Conservation (phyloP, 306 rosid genomes). For the Castanea crenata region DNA sequence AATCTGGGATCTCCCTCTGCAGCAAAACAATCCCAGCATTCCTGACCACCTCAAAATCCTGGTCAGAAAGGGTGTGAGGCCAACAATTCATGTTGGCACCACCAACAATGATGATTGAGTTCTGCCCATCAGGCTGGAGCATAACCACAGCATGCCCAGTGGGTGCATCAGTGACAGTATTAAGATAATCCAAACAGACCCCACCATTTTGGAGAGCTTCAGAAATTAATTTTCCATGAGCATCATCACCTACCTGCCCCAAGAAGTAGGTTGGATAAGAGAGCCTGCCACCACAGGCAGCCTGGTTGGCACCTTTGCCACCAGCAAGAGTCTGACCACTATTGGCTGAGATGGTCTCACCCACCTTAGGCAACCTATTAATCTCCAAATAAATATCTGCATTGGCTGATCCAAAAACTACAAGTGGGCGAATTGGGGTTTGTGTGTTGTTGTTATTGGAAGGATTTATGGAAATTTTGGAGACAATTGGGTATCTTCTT, state of each 20-base stretch:
- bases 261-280: slow-evolving; percentile 76
- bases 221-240: slow-evolving; percentile 56
- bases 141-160: slow-evolving; percentile 89
- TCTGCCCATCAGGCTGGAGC: slow-evolving; percentile 81
- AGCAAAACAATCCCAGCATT: slow-evolving; percentile 82
- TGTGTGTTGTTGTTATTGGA: slow-evolving; percentile 16
- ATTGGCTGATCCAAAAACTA: slow-evolving; percentile 89
- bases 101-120: slow-evolving; percentile 81
- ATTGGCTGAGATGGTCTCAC: slow-evolving; percentile 74
- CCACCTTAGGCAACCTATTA: slow-evolving; percentile 60
- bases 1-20: slow-evolving; percentile 93
- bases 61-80: slow-evolving; percentile 46
- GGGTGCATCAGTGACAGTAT: slow-evolving; percentile 39
- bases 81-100: slow-evolving; percentile 78
- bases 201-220: slow-evolving; percentile 59
- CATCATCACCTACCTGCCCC: slow-evolving; percentile 82
- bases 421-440: slow-evolving; percentile 41
- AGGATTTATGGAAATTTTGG: slow-evolving; percentile 31
- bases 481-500: slow-evolving; percentile 30
- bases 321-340: slow-evolving; percentile 77
- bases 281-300: slow-evolving; percentile 68
- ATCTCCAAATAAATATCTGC: slow-evolving; percentile 88
- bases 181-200: slow-evolving; percentile 49
- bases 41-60: slow-evolving; percentile 53
- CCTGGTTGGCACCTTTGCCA: slow-evolving; percentile 91